Evolutionary conservation across 441 rosid genomes (phyloP), one percentile per base, ranked within the genome.

Genomic region (Omphalea diandra): DNA sequence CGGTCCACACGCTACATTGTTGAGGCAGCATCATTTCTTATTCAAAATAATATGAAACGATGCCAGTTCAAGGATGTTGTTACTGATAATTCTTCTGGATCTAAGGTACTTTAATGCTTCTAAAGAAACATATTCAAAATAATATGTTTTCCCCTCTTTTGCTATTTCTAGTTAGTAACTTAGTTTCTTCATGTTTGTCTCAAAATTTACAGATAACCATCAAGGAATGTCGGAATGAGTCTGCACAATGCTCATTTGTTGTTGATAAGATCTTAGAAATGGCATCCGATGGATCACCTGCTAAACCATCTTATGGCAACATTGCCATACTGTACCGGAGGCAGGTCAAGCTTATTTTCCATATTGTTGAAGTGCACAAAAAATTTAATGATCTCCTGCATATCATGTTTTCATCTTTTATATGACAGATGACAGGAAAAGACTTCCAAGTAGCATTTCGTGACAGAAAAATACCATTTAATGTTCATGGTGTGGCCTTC

Each of bases 21-120:
- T 73, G 99, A 94, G 82, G 99, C 99, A 67, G 99, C 97, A 36
- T 82, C 90, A 76, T 84, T 83, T 77, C 92, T 94, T 53, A 94
- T 94, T 49, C 82, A 79, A 84, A 82, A 94, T 76, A 94, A 94
- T 77, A 73, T 67, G 46, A 92, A 87, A 72, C 76, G 94, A 56
- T 81, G 94, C 74, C 84, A 72, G 67, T 84, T 82, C 63, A 88
- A 94, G 81, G 85, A 86, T 76, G 84, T 82, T 65, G 84, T 85
- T 22, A 80, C 99, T 27, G 97, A 90, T 77, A 94, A 94, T 85
- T 82, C 90, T 32, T 76, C 81, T 43, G 97, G 99, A 76, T 88
- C 97, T 40, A 94, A 94, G 97, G 99, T 88, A 83, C 67, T 79
- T 67, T 72, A 44, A 53, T 67, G 33, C 56, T 62, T 20, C 44